Percentiles rank a stretch among this genome's conserved stretches.
phyloP scores from a whole-genome alignment of 257 asterid genomes.

The Lycium ferocissimum region DNA sequence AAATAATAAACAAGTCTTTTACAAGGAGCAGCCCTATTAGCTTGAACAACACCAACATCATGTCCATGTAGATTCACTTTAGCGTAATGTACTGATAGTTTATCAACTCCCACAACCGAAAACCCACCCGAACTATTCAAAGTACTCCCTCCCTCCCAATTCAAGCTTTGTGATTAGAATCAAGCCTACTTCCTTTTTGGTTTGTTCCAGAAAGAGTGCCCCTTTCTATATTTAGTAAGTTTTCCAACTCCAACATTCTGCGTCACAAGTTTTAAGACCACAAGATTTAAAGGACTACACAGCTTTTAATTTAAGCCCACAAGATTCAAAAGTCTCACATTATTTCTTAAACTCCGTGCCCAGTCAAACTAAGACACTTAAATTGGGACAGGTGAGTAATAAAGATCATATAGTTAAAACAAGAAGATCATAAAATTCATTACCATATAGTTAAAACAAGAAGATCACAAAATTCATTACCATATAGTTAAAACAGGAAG shows the following conservation, averaged over 20 bases:
- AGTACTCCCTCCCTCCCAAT: slow-evolving; percentile 35
- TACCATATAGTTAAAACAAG: background rate
- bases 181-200: too few species aligned
- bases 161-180: too few species aligned
- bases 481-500: background rate
- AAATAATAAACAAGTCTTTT: slow-evolving; percentile 66
- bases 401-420: background rate
- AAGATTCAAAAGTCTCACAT: too few species aligned
- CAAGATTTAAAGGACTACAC: too few species aligned
- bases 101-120: slow-evolving; percentile 76
- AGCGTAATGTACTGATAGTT: slow-evolving; percentile 75
- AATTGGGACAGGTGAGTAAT: background rate
- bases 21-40: slow-evolving; percentile 77
- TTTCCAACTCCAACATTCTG: too few species aligned
- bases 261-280: too few species aligned
- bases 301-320: too few species aligned
- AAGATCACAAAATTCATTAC: too few species aligned
- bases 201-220: too few species aligned
- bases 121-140: slow-evolving; percentile 78
- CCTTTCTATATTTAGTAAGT: too few species aligned
- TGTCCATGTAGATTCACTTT: slow-evolving; percentile 69
- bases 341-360: too few species aligned
- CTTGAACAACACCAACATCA: slow-evolving; percentile 96
- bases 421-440: background rate
- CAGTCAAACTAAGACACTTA: too few species aligned